phyloP scores from a whole-genome alignment of 208 protist species.

The Leishmania tarentolae region DNA sequence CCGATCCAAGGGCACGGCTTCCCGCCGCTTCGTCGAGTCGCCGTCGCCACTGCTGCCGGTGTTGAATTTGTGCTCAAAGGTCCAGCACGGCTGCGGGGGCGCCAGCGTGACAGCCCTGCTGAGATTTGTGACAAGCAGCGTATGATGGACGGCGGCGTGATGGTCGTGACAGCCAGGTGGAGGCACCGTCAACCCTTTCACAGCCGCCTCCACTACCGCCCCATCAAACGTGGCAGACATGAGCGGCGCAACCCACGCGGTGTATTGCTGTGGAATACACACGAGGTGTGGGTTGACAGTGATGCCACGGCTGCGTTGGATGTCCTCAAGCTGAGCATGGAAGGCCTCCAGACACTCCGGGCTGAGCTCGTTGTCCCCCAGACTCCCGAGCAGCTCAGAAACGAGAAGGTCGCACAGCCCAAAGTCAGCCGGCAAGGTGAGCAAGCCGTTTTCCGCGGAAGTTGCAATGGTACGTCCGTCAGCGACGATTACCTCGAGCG shows the following conservation, averaged over 20 bases:
- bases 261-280: conserved; percentile 83
- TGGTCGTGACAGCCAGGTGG: conserved; percentile 47
- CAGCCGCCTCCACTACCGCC: conserved; percentile 50
- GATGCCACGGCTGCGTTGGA: conserved; percentile 48
- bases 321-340: conserved; percentile 53
- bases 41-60: neutral
- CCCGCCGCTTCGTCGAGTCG: neutral
- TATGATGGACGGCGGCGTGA: conserved; percentile 66
- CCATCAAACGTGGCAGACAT: conserved; percentile 65
- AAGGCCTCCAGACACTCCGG: conserved; percentile 99
- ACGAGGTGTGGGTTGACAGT: conserved; percentile 43
- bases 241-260: conserved; percentile 77
- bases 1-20: conserved; percentile 29
- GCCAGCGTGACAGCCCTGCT: conserved; percentile 53
- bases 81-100: conserved; percentile 73
- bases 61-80: conserved; percentile 59
- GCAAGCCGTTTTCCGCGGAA: conserved; percentile 12
- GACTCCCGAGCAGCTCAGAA: conserved; percentile 98
- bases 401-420: conserved; percentile 95
- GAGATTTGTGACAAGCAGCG: conserved; percentile 76
- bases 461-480: conserved; percentile 87
- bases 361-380: conserved; percentile 99
- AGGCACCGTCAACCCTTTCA: conserved; percentile 65
- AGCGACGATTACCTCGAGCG: conserved; percentile 88
- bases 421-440: conserved; percentile 57